Evolutionary conservation across 306 rosid species (phyloP).

Genomic region (Comarum palustre): DNA sequence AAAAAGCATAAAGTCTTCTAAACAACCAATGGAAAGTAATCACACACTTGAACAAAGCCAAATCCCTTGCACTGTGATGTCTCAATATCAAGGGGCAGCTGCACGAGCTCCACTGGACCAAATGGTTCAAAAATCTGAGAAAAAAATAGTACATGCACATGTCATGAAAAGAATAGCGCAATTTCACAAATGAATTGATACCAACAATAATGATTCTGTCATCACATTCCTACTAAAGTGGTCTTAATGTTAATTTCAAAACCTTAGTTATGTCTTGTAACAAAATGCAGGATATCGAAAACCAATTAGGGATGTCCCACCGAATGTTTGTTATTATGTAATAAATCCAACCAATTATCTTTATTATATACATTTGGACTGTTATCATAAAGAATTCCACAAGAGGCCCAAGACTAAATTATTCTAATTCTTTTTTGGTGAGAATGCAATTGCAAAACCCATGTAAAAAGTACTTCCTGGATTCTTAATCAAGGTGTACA

Average conservation of each 20-base stretch:
- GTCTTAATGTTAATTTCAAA: neutral
- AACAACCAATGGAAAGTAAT: slow-evolving; percentile 11
- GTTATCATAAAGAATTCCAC: neutral
- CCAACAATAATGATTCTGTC: neutral
- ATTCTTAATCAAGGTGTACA: no score
- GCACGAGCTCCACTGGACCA: slow-evolving; percentile 95
- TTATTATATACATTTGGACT: neutral
- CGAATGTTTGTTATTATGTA: no score
- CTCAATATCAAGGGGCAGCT: slow-evolving; percentile 89
- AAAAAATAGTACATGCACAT: slow-evolving; percentile 15
- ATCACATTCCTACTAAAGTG: neutral
- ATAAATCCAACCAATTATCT: neutral
- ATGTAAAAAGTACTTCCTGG: no score
- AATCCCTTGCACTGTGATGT: slow-evolving; percentile 99
- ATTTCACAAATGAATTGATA: neutral
- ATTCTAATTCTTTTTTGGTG: neutral
- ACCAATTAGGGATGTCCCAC: neutral
- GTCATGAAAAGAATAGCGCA: slow-evolving; percentile 20
- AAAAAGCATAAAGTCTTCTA: slow-evolving; percentile 14
- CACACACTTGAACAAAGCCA: slow-evolving; percentile 93
- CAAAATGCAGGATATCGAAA: neutral
- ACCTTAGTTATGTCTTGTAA: neutral
- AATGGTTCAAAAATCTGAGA: slow-evolving; percentile 93
- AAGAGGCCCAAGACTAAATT: neutral
- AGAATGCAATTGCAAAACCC: neutral